These are phyloP conservation scores for Botrytis cinerea DNA, from an alignment of 2,329 filamentous ascomycete species.

Conservation along the genomic window DNA sequence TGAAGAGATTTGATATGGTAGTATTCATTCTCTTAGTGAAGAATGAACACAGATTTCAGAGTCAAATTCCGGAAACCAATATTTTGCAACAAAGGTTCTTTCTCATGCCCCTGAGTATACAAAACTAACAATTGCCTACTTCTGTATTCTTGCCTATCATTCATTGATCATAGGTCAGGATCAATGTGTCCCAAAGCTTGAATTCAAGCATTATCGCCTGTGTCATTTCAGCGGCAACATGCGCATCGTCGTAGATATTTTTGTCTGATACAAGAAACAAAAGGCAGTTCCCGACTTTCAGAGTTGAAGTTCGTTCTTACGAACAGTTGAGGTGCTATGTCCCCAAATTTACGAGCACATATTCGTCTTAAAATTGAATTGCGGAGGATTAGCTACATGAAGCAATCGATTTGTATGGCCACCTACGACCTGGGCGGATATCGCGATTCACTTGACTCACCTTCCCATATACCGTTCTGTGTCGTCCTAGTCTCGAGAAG, in stretches of 20 bases:
- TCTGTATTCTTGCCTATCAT: background rate
- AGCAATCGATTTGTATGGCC: background rate
- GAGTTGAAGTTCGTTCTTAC: background rate
- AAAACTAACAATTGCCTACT: background rate
- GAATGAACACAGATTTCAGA: background rate
- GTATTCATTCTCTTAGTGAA: slow-evolving; percentile 3
- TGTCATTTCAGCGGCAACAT: background rate
- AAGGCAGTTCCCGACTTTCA: background rate
- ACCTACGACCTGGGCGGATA: background rate
- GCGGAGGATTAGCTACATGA: background rate
- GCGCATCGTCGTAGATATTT: background rate
- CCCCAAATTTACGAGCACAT: background rate
- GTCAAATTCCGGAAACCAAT: background rate
- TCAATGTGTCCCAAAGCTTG: background rate
- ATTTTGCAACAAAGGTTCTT: background rate
- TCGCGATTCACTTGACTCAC: background rate
- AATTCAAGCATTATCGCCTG: background rate
- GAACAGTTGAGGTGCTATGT: too few relatives aligned
- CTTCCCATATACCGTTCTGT: background rate
- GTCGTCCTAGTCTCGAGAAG: background rate
- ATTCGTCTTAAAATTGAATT: background rate
- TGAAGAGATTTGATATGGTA: slow-evolving; percentile 5
- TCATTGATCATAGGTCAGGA: background rate
- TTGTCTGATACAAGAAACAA: background rate
- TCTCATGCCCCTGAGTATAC: too few relatives aligned